Evolutionary conservation across 257 asterid genomes (phyloP).

Genomic region (Rubia yunnanensis): DNA sequence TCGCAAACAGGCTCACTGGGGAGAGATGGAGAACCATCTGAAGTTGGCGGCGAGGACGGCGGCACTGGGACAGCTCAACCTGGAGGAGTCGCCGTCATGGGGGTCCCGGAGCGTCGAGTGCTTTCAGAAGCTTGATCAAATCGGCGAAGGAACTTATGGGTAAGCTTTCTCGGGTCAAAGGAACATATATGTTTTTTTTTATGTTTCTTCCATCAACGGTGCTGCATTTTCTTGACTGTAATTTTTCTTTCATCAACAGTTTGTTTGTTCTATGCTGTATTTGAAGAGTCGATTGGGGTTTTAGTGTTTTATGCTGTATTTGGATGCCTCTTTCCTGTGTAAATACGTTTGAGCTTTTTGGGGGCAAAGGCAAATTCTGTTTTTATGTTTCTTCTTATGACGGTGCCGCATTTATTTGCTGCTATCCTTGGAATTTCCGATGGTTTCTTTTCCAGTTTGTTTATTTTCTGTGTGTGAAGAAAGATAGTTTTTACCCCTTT

Average conservation of each 20-base stretch:
- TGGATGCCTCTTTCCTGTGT: too few relatives aligned
- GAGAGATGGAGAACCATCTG: slow-evolving; percentile 13
- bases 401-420: not conserved
- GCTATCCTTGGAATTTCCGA: not conserved
- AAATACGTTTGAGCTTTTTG: too few relatives aligned
- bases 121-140: slow-evolving; percentile 89
- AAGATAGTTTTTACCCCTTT: not conserved
- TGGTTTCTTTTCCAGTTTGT: too few relatives aligned
- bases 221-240: too few relatives aligned
- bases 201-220: too few relatives aligned
- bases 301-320: too few relatives aligned
- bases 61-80: slow-evolving; percentile 48
- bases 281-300: too few relatives aligned
- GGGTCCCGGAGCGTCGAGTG: slow-evolving; percentile 95
- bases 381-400: not conserved
- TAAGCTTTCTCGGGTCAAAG: not conserved
- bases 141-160: slow-evolving; percentile 99
- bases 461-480: too few relatives aligned
- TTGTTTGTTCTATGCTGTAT: too few relatives aligned
- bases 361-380: not conserved
- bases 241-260: too few relatives aligned
- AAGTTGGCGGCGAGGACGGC: slow-evolving; percentile 45
- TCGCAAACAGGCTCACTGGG: not conserved
- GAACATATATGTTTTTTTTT: too few relatives aligned
- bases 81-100: slow-evolving; percentile 83